Conservation (phyloP, 108 stramenopile species). For the Conticribra guillardii region DNA sequence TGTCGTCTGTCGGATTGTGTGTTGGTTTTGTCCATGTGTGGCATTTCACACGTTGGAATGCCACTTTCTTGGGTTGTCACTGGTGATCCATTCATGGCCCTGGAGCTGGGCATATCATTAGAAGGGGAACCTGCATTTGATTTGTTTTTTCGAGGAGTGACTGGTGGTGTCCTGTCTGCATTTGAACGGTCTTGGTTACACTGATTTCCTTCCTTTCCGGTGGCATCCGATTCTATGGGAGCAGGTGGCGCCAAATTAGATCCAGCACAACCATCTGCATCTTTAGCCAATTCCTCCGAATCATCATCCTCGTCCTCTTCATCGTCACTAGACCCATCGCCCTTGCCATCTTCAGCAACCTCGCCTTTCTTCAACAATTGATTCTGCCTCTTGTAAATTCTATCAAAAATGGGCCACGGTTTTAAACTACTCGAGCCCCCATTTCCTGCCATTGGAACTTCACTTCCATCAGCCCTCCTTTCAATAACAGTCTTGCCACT, state of each 20-base stretch:
- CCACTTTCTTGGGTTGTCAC: slow-evolving; percentile 38
- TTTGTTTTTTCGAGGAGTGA: too few relatives aligned
- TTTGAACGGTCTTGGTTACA: too few relatives aligned
- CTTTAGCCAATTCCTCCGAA: too few relatives aligned
- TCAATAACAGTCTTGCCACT: slow-evolving; percentile 23
- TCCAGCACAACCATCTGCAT: slow-evolving; percentile 5
- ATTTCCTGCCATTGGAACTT: slow-evolving; percentile 30
- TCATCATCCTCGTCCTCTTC: slow-evolving; percentile 24
- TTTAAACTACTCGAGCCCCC: too few relatives aligned
- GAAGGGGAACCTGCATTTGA: too few relatives aligned
- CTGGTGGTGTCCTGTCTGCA: too few relatives aligned
- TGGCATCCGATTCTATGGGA: background rate
- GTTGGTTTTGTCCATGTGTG: too few relatives aligned
- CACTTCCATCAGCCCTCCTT: slow-evolving; percentile 28
- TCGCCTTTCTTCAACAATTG: slow-evolving; percentile 30
- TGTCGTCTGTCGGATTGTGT: too few relatives aligned
- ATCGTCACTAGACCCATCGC: slow-evolving; percentile 12
- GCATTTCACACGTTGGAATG: slow-evolving; percentile 22
- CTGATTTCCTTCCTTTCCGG: slow-evolving; percentile 1
- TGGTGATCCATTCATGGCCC: background rate
- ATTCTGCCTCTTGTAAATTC: slow-evolving; percentile 47
- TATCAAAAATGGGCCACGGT: slow-evolving; percentile 38
- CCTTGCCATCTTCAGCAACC: slow-evolving; percentile 16
- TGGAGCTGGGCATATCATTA: too few relatives aligned
- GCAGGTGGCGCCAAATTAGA: slow-evolving; percentile 18